phyloP scores from a whole-genome alignment of 1,284 basidiomycete species.

The Porphyrellus sp. region DNA sequence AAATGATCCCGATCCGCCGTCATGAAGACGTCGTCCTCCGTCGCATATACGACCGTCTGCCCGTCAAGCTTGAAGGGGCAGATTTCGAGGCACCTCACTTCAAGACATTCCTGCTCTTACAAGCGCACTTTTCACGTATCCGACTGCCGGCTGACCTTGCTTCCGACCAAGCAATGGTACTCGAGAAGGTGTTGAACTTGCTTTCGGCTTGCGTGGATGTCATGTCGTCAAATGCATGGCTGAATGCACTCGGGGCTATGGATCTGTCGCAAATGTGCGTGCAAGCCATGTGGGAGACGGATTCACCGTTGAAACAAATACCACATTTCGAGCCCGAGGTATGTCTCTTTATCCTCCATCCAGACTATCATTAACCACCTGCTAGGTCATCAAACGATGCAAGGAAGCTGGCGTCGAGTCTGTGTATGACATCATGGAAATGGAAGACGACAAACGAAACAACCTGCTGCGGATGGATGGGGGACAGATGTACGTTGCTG shows the following conservation, averaged over 20 bases:
- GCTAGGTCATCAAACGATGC: conserved; percentile 79
- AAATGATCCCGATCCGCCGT: conserved; percentile 89
- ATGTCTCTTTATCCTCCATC: neutral
- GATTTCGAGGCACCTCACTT: conserved; percentile 95
- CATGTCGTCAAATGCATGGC: conserved; percentile 94
- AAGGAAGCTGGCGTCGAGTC: conserved; percentile 77
- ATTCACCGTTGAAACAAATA: conserved; percentile 91
- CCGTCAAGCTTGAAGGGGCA: conserved; percentile 84
- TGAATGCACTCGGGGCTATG: conserved; percentile 96
- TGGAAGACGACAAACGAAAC: conserved; percentile 88
- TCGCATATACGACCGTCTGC: conserved; percentile 95
- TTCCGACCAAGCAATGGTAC: conserved; percentile 83
- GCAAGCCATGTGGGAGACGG: conserved; percentile 96
- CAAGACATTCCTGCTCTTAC: conserved; percentile 95
- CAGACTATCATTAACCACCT: conserved; percentile 4
- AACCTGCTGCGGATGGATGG: conserved; percentile 83
- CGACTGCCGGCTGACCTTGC: conserved; percentile 90
- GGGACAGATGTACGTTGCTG: conserved; percentile 70
- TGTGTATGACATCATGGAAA: conserved; percentile 95
- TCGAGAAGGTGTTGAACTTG: conserved; percentile 88
- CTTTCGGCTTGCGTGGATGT: conserved; percentile 95
- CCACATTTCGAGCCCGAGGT: conserved; percentile 92
- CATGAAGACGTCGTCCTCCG: conserved; percentile 81
- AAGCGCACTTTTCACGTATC: conserved; percentile 95
- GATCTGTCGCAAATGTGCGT: conserved; percentile 99